Base-by-base conservation (phyloP, 768 basidiomycete species). In the Coprinellus aureogranulatus region DNA sequence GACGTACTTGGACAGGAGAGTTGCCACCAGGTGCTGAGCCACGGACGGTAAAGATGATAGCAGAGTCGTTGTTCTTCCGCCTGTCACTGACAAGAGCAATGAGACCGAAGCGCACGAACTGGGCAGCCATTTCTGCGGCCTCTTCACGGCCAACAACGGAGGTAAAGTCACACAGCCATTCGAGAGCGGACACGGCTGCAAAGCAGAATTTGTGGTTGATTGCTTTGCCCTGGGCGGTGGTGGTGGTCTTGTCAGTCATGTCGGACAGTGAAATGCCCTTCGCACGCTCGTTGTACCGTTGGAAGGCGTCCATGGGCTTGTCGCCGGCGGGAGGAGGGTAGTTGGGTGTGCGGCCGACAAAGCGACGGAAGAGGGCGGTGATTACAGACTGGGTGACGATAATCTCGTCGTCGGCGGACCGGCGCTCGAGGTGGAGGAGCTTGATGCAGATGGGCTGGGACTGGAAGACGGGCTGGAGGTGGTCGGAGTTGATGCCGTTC, bases 151-250 rank as follows among this genome's bases (percentile, higher is more conserved):
- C 94, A 31, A 94, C 92, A 31, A 95, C 92, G 1, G 95, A 97
- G 0, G 97, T 94, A 65, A 94, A 97, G 71, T 99, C 97, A 68
- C 92, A 90, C 40, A 99, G 84, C 97, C 97, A 99, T 72, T 98
- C 95, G 55, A 98, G 78, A 0, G 92, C 94, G 45, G 83, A 83
- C 53, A 92, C 85, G 23, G 97, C 94, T 27, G 86, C 77, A 69
- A 99, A 98, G 65, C 91, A 92, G 67, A 85, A 78, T 64, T 83
- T 86, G 73, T 87, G 84, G 62, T 0, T 77, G 70, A 54, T 78
- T 70, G 44, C 70, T 70, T 65, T 81, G 85, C 40, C 77, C 79
- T 27, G 79, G 62, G 1, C 83, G 69, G 2, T 83, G 82, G 40
- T 81, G 81, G 8, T 34, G 6, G 82, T 77, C 44, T 85, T 82